Percentiles rank a stretch among this genome's conserved stretches.
Evolutionary conservation across 768 basidiomycete genomes (phyloP).

Genomic region (Trametes cinnabarina): DNA sequence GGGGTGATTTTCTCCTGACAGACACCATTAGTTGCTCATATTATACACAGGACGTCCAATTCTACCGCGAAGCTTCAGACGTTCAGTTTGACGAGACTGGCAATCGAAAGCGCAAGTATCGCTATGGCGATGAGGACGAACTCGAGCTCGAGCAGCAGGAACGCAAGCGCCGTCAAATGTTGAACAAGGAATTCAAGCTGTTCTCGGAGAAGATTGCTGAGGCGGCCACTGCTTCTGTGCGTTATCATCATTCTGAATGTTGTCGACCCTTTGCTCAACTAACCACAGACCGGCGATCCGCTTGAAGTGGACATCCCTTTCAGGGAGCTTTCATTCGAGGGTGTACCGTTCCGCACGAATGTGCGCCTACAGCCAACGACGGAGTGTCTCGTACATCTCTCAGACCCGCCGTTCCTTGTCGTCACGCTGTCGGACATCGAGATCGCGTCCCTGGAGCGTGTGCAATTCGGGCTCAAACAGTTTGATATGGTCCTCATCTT

Average conservation of each 20-base stretch:
- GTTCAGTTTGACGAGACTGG: slow-evolving; percentile 99
- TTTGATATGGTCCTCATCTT: slow-evolving; percentile 98
- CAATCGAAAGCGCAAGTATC: slow-evolving; percentile 95
- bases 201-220: slow-evolving; percentile 93
- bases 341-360: slow-evolving; percentile 94
- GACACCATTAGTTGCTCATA: slow-evolving; percentile 6
- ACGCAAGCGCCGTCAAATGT: slow-evolving; percentile 77
- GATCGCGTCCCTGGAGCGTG: slow-evolving; percentile 94
- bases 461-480: slow-evolving; percentile 93
- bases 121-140: slow-evolving; percentile 98
- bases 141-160: slow-evolving; percentile 99
- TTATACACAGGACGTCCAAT: slow-evolving; percentile 81
- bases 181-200: slow-evolving; percentile 92
- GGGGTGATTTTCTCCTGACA: neutral
- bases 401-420: slow-evolving; percentile 94
- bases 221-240: slow-evolving; percentile 71
- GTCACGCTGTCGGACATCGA: slow-evolving; percentile 94
- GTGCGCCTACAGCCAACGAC: slow-evolving; percentile 95
- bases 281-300: slow-evolving; percentile 66
- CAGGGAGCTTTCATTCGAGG: slow-evolving; percentile 94
- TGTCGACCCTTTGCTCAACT: slow-evolving; percentile 2
- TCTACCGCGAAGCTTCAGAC: slow-evolving; percentile 96
- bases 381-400: slow-evolving; percentile 92
- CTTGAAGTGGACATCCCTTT: slow-evolving; percentile 96
- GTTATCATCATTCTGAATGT: slow-evolving; percentile 26